These are phyloP conservation scores for Gnomoniopsis smithogilvyi DNA, from an alignment of 2,329 filamentous ascomycete species.

Conservation along the genomic window DNA sequence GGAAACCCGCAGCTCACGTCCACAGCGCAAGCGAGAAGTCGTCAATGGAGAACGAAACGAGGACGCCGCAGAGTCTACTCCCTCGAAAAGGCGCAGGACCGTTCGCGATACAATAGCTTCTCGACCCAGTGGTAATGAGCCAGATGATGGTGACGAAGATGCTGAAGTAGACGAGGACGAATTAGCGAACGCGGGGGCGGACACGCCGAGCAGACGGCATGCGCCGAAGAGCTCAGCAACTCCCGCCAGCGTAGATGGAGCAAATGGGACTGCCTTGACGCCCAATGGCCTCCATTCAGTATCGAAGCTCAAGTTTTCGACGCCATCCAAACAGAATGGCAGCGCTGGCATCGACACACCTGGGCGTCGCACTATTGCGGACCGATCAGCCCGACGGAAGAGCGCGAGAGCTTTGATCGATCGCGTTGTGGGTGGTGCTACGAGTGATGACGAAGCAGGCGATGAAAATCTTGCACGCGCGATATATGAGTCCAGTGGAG, in stretches of 20 bases:
- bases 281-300: constrained; percentile 27
- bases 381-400: constrained; percentile 84
- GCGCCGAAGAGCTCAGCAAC: constrained; percentile 21
- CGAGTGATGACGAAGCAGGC: constrained; percentile 69
- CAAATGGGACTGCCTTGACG: constrained; percentile 32
- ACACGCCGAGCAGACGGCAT: constrained; percentile 27
- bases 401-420: constrained; percentile 75
- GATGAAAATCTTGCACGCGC: constrained; percentile 66
- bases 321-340: constrained; percentile 34
- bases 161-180: constrained; percentile 13
- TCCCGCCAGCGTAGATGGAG: constrained; percentile 4
- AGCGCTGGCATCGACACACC: constrained; percentile 50
- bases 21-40: neutral
- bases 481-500: constrained; percentile 60
- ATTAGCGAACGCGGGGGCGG: constrained; percentile 22
- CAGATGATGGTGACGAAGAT: constrained; percentile 5
- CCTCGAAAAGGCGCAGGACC: constrained; percentile 4
- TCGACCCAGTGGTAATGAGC: neutral
- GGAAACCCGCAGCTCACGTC: neutral
- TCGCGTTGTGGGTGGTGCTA: constrained; percentile 59
- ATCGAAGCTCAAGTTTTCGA: constrained; percentile 32
- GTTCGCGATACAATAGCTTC: neutral
- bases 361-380: constrained; percentile 65
- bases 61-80: neutral
- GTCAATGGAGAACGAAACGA: neutral